Conservation (phyloP, 2,329 filamentous ascomycete species). For the Hymenoscyphus scutula region DNA sequence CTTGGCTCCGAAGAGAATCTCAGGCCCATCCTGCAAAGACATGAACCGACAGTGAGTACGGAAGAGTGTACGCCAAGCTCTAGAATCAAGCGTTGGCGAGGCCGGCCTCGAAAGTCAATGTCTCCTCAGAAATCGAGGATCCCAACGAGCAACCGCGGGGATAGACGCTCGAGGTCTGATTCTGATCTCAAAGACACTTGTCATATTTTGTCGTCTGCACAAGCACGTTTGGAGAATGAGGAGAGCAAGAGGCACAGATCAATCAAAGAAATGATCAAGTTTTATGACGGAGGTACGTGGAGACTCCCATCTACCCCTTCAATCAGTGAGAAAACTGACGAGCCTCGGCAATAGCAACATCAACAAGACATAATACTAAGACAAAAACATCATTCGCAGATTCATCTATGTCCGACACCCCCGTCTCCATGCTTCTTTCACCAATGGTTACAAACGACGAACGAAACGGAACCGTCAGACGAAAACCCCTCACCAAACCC, state of each 20-base stretch:
- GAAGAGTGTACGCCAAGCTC: background rate
- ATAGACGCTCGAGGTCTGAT: slow-evolving; percentile 4
- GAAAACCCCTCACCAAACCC: background rate
- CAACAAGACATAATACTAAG: slow-evolving; percentile 12
- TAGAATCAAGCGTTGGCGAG: background rate
- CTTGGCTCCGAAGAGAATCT: background rate
- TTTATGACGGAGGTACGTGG: slow-evolving; percentile 29
- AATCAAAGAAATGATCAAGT: slow-evolving; percentile 28
- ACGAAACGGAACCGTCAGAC: background rate
- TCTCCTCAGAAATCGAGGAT: background rate
- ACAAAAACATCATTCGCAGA: slow-evolving; percentile 9
- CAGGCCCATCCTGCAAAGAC: background rate
- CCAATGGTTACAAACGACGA: background rate
- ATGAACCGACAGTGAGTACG: background rate
- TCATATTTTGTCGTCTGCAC: background rate
- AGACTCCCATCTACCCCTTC: background rate
- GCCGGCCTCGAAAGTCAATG: background rate
- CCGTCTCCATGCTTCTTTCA: background rate
- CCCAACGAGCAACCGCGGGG: background rate
- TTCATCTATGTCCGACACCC: slow-evolving; percentile 1
- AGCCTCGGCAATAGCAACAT: slow-evolving; percentile 16
- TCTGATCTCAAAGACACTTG: slow-evolving; percentile 10
- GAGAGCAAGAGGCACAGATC: slow-evolving; percentile 15
- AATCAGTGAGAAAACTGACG: slow-evolving; percentile 4
- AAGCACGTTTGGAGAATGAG: background rate